Conservation (phyloP, 164 flowering plant genomes). For the Hamamelis virginiana region DNA sequence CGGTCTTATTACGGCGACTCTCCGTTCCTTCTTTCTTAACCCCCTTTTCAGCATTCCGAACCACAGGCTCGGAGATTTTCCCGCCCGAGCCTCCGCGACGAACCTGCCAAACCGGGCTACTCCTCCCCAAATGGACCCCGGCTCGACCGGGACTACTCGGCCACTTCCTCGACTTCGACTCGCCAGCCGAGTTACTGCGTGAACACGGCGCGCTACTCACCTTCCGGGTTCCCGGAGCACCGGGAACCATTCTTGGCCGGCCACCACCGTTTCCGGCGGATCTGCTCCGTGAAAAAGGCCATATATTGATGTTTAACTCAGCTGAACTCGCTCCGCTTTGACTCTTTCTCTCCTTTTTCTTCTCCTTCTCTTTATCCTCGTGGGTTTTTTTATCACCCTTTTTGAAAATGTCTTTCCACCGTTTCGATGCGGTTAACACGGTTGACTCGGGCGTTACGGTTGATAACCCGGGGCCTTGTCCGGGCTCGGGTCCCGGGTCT, state of each 20-base stretch:
- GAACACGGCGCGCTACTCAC: slow-evolving; percentile 96
- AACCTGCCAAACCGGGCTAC: slow-evolving; percentile 87
- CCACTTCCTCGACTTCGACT: slow-evolving; percentile 74
- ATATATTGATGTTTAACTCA: slow-evolving; percentile 76
- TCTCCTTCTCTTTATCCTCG: slow-evolving; percentile 33
- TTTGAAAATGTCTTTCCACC: slow-evolving; percentile 74
- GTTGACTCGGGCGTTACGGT: slow-evolving; percentile 4
- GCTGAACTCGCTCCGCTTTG: slow-evolving; percentile 33
- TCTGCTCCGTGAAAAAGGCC: slow-evolving; percentile 92
- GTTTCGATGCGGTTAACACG: slow-evolving; percentile 43
- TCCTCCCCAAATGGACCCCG: slow-evolving; percentile 85
- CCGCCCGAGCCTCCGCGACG: slow-evolving; percentile 40
- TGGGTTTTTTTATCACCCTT: slow-evolving; percentile 21
- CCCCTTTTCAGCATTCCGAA: slow-evolving; percentile 23
- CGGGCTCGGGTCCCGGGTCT: slow-evolving; percentile 18
- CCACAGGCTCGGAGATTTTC: slow-evolving; percentile 25
- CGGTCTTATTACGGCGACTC: slow-evolving; percentile 23
- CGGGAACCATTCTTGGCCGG: slow-evolving; percentile 36
- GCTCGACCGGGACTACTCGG: slow-evolving; percentile 74
- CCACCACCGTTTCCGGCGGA: slow-evolving; percentile 68
- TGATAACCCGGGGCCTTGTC: slow-evolving; percentile 10
- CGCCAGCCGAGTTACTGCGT: slow-evolving; percentile 85
- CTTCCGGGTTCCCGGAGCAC: slow-evolving; percentile 49
- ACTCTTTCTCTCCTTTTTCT: slow-evolving; percentile 41
- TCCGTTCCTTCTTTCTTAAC: slow-evolving; percentile 29